Conservation (phyloP, 2,329 filamentous ascomycete genomes). For the Hymenoscyphus occultus region DNA sequence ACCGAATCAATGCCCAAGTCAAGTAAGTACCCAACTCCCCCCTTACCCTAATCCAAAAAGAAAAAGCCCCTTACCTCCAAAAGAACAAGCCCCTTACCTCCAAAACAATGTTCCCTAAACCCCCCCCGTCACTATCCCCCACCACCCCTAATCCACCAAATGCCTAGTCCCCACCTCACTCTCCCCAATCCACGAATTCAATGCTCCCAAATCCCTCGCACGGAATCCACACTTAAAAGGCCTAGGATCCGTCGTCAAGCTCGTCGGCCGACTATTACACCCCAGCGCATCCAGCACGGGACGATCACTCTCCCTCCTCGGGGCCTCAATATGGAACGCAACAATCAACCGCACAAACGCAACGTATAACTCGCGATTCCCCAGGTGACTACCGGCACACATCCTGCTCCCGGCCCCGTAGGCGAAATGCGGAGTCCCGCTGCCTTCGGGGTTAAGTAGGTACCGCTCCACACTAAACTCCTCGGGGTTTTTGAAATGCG, state of each 20-base stretch:
- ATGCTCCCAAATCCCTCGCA: slow-evolving; percentile 44
- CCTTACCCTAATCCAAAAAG: no score
- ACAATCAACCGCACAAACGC: slow-evolving; percentile 57
- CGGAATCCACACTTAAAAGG: slow-evolving; percentile 58
- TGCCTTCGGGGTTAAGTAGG: slow-evolving; percentile 48
- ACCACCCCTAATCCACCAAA: slow-evolving; percentile 10
- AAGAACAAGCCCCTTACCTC: no score
- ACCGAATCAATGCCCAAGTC: no score
- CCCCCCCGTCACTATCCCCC: no score
- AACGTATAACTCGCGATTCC: slow-evolving; percentile 61
- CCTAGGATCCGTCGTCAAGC: slow-evolving; percentile 59
- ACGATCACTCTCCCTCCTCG: slow-evolving; percentile 44
- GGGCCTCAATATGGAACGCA: slow-evolving; percentile 53
- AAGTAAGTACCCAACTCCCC: no score
- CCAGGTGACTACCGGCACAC: slow-evolving; percentile 62
- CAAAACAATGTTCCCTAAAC: no score
- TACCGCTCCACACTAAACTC: slow-evolving; percentile 70
- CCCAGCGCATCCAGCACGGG: slow-evolving; percentile 56
- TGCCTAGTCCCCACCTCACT: slow-evolving; percentile 32
- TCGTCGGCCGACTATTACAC: slow-evolving; percentile 52
- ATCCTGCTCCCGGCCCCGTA: slow-evolving; percentile 63
- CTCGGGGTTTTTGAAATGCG: slow-evolving; percentile 62
- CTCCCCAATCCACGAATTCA: slow-evolving; percentile 53
- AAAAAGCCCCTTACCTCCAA: no score
- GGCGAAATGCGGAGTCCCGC: slow-evolving; percentile 58